Base-by-base conservation (phyloP, 2,329 filamentous ascomycete genomes). In the Diaporthe velutina region DNA sequence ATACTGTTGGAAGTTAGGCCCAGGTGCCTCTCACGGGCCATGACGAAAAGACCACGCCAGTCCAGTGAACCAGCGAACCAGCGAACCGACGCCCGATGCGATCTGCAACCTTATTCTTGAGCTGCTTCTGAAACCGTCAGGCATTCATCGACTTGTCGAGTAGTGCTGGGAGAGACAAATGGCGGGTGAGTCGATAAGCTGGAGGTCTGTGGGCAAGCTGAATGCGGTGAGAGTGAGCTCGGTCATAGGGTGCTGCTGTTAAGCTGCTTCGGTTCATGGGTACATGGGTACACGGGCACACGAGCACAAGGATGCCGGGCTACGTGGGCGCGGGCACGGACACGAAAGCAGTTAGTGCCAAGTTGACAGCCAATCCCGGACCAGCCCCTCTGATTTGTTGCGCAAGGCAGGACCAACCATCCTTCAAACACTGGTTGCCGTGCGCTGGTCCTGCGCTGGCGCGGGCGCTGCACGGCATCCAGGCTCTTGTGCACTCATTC, bases 371-470 rank as follows among this genome's bases (percentile, higher is more conserved):
- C 64, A 68, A 68, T 68, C 64, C 64, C 64, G 35, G 64, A 68
- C 64, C 64, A 68, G 64, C 64, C 64, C 64, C 64, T 68, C 64
- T 68, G 64, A 68, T 68, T 68, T 68, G 64, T 54, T 68, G 64
- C 48, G 48, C 64, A 12, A 54, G 64, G 48, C 64, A 54, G 48
- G 48, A 68, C 64, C 64, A 68, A 68, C 64, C 64, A 68, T 68
- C 48, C 48, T 54, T 54, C 64, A 68, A 68, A 68, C 64, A 68
- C 64, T 54, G 64, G 64, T 28, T 54, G 64, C 64, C 64, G 64
- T 68, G 64, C 48, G 64, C 64, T 54, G 64, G 48, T 40, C 9
- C 64, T 68, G 64, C 48, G 64, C 64, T 68, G 64, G 64, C 64
- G 64, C 64, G 30, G 30, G 64, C 33, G 48, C 64, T 68, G 64